Evolutionary conservation across 208 protist genomes (phyloP), one percentile per base, ranked within the genome.

Genomic region (Leishmania lainsoni): DNA sequence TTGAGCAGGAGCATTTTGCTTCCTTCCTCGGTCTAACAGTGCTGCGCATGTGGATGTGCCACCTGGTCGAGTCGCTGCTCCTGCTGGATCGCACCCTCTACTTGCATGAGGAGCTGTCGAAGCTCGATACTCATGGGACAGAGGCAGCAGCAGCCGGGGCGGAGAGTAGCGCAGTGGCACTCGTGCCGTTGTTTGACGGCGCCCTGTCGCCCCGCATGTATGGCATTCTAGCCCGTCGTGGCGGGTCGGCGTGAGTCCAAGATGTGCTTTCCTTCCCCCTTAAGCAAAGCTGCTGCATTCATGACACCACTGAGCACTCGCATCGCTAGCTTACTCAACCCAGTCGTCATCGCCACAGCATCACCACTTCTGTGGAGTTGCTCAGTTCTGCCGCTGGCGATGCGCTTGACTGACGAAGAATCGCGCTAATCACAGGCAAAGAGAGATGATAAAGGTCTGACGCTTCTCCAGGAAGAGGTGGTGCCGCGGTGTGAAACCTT

Each of bases 21-120:
- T 77, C 80, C 8, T 97, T 98, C 81, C 73, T 98, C 4, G 93
- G 91, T 5, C 73, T 97, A n/a, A 96, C 90, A 9, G 88, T 98
- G 48, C 84, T 98, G 56, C 91, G 95, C 20, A 97, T 95, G 91
- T 98, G 95, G 93, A 95, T 96, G 90, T 96, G 91, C 76, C 95
- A 97, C 81, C 81, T 97, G 22, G 87, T 95, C 5, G 93, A 98
- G 81, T 90, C 86, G 17, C 76, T 95, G 1, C 75, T 98, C 32
- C 86, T 98, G 35, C 78, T 97, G 56, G 95, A 98, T 81, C 88
- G 95, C 48, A 59, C 84, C 8, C 83, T 98, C 49, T 97, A 91
- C 82, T 81, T 98, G 63, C 84, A 92, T 56, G 93, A 98, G 85
- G 72, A 76, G 61, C 78, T 90, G 12, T 51, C 74, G 3, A 26